Percentiles rank a stretch among this genome's conserved stretches.
Conservation (phyloP, 768 basidiomycete genomes). For the Podaxis sp. region DNA sequence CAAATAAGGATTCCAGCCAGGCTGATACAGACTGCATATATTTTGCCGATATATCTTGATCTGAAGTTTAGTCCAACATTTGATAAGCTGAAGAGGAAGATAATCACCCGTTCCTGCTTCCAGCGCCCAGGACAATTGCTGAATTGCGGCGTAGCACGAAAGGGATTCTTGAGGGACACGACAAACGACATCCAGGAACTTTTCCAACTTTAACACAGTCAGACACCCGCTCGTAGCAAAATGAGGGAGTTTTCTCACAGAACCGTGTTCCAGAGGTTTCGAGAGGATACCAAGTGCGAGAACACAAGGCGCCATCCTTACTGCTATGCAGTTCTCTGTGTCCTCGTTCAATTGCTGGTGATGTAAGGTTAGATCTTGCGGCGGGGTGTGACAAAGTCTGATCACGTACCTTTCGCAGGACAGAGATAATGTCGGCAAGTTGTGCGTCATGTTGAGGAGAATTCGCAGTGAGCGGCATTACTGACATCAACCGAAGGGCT, state of each 20-base stretch:
- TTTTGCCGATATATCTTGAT: not conserved
- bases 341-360: not conserved
- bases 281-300: conserved; percentile 1
- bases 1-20: conserved; percentile 13
- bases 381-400: not conserved
- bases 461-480: conserved; percentile 27
- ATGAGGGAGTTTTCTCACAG: not conserved
- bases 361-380: not conserved
- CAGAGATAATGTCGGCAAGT: conserved; percentile 17
- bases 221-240: not conserved
- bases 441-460: conserved; percentile 19
- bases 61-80: not conserved
- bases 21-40: conserved; percentile 8
- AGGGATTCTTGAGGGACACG: conserved; percentile 32
- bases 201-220: conserved; percentile 1
- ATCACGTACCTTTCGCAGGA: conserved; percentile 21
- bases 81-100: not conserved
- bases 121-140: conserved; percentile 55
- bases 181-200: conserved; percentile 7
- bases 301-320: not conserved
- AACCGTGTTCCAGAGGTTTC: not conserved
- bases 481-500: conserved; percentile 39
- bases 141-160: conserved; percentile 48
- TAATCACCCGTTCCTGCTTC: conserved; percentile 41
- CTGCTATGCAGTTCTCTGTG: conserved; percentile 20